Evolutionary conservation across 176 grass and related monocot genomes (phyloP), one percentile per base, ranked within the genome.

Genomic region (Oryza longistaminata): DNA sequence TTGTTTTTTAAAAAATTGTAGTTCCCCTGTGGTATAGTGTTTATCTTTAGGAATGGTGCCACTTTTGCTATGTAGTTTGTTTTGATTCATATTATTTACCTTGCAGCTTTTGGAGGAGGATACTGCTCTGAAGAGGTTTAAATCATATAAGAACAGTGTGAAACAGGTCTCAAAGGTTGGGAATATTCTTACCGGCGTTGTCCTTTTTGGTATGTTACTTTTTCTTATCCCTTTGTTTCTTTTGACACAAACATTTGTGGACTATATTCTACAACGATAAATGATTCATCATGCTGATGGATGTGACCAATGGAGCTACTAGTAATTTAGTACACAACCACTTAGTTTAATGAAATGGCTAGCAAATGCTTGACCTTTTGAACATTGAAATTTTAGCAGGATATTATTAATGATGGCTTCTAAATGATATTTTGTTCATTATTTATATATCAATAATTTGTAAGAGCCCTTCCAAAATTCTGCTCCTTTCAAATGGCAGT

Each of bases 91-190:
- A 43, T 40, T 74, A 40, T 81, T 77, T 16, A 13, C 9, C 52
- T 81, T 55, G 53, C 90, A 94, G 93, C 93, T 94, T 71, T 76
- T 94, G 68, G 90, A 90, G 88, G 93, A 94, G 52, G 93, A 94
- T 88, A 58, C 73, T 86, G 87, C 87, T 77, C 82, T 94, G 44
- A 92, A 90, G 85, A 90, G 85, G 79, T 94, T 94, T 87, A 94
- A 90, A 81, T 94, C 87, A 73, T 92, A 86, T 71, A 92, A 92
- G 74, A 94, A 86, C 64, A 88, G 42, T 80, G 85, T 92, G 75
- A 94, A 94, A 58, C 87, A 61, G 53, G 88, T 90, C 53, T 94
- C 93, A 3, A 94, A 86, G 76, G 75, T 88, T 64, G 93, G 93
- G 82, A 87, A 88, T 83, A 40, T 71, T 89, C 90, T 94, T 72